Evolutionary conservation across 2,329 filamentous ascomycete genomes (phyloP).

Genomic region (Orbilia ellipsospora): DNA sequence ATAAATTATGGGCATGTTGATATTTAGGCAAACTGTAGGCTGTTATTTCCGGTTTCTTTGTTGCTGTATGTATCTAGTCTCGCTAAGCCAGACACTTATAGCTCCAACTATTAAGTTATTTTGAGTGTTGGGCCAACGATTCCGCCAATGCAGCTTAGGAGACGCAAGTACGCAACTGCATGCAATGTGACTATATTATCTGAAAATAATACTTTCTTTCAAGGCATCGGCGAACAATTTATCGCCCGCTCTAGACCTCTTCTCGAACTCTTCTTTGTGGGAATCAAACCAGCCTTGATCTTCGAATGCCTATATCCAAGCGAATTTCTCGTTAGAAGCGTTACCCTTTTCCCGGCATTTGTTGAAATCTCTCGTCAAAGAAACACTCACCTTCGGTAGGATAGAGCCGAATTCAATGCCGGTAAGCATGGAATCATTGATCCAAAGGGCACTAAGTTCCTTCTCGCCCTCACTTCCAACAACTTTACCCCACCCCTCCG

Average conservation of each 20-base stretch:
- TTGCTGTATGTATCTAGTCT: too few species aligned
- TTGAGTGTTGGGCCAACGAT: too few species aligned
- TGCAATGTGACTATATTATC: conserved; percentile 1
- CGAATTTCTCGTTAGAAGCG: too few species aligned
- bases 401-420: conserved; percentile 40
- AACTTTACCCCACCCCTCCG: conserved; percentile 35
- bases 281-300: conserved; percentile 49
- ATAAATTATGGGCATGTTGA: too few species aligned
- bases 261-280: conserved; percentile 35
- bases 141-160: background rate
- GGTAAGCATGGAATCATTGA: conserved; percentile 43
- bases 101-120: too few species aligned
- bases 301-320: conserved; percentile 34
- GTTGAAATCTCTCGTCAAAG: background rate
- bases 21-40: too few species aligned
- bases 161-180: background rate
- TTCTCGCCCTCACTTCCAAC: conserved; percentile 47
- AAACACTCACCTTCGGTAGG: conserved; percentile 33
- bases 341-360: background rate
- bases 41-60: too few species aligned
- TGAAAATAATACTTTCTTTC: conserved; percentile 27
- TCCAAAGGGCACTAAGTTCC: conserved; percentile 47
- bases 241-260: conserved; percentile 26
- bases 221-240: conserved; percentile 40
- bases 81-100: too few species aligned